These are phyloP conservation scores for Mayamaea pseudoterrestris DNA, from an alignment of 108 stramenopile genomes.

Conservation along the genomic window DNA sequence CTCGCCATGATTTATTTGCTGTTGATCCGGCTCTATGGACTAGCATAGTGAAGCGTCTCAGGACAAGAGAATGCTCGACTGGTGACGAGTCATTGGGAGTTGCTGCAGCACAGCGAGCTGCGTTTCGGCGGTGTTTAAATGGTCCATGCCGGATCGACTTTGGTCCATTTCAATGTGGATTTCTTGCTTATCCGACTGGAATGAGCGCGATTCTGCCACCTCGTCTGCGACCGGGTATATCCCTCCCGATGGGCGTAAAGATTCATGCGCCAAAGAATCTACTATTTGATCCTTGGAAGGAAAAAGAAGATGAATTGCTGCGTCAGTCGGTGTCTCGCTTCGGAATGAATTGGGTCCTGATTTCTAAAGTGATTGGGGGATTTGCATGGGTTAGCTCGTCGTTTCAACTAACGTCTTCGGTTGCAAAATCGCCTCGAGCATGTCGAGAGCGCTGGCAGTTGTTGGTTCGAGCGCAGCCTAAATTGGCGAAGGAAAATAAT, in stretches of 20 bases:
- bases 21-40: constrained; percentile 4
- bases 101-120: constrained; percentile 9
- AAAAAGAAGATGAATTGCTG: constrained; percentile 34
- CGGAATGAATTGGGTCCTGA: constrained; percentile 57
- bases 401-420: background rate
- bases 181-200: constrained; percentile 18
- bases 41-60: constrained; percentile 8
- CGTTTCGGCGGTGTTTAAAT: constrained; percentile 13
- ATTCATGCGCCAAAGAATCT: constrained; percentile 16
- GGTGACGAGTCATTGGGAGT: constrained; percentile 3
- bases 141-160: constrained; percentile 35
- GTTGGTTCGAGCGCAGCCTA: constrained; percentile 6
- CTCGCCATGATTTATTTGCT: background rate
- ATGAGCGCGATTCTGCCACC: constrained; percentile 23
- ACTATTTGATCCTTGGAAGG: constrained; percentile 29
- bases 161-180: constrained; percentile 38
- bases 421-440: constrained; percentile 16
- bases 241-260: constrained; percentile 64
- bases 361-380: constrained; percentile 29
- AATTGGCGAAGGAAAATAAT: background rate
- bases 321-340: constrained; percentile 25
- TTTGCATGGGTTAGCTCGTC: constrained; percentile 5
- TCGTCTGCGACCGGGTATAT: constrained; percentile 27
- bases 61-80: background rate
- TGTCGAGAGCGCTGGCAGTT: constrained; percentile 56